phyloP scores from a whole-genome alignment of 1,284 basidiomycete species.

The Ganoderma resinaceum region DNA sequence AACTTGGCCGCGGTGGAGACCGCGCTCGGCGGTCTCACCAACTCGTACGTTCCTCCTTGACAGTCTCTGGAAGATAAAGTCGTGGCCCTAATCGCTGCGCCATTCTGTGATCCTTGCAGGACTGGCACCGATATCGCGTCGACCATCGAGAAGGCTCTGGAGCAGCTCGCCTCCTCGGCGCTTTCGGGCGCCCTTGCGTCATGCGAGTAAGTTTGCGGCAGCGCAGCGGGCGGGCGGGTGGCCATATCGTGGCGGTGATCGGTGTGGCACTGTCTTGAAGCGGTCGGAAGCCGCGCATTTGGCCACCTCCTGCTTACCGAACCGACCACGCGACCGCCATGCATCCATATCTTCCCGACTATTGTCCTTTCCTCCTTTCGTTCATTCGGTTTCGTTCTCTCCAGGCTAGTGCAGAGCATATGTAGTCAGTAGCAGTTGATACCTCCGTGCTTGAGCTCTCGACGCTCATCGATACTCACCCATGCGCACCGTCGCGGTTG shows the following conservation, averaged over 20 bases:
- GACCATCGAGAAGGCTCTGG: constrained; percentile 29
- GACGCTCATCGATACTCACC: too few relatives aligned
- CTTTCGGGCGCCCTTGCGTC: not conserved
- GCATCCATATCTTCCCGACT: too few relatives aligned
- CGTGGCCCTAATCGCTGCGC: not conserved
- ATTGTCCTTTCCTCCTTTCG: not conserved
- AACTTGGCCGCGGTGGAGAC: constrained; percentile 41
- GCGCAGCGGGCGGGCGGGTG: too few relatives aligned
- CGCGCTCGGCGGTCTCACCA: constrained; percentile 40
- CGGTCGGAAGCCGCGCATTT: not conserved
- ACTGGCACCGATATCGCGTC: constrained; percentile 25
- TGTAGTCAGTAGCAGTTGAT: too few relatives aligned
- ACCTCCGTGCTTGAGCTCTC: too few relatives aligned
- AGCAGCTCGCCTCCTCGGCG: not conserved
- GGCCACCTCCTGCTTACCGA: not conserved
- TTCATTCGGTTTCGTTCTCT: not conserved
- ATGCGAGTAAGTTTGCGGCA: not conserved
- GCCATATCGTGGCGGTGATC: too few relatives aligned
- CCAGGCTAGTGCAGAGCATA: not conserved
- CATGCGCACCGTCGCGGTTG: not conserved
- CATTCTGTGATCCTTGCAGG: constrained; percentile 14
- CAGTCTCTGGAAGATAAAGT: too few relatives aligned
- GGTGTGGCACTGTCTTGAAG: too few relatives aligned
- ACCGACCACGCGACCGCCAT: too few relatives aligned
- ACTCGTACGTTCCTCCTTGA: constrained; percentile 39